Percentiles rank a stretch among this genome's conserved stretches.
Evolutionary conservation across 228 moss, liverwort and hornwort species (phyloP).

Genomic region (Sphagnum fallax): DNA sequence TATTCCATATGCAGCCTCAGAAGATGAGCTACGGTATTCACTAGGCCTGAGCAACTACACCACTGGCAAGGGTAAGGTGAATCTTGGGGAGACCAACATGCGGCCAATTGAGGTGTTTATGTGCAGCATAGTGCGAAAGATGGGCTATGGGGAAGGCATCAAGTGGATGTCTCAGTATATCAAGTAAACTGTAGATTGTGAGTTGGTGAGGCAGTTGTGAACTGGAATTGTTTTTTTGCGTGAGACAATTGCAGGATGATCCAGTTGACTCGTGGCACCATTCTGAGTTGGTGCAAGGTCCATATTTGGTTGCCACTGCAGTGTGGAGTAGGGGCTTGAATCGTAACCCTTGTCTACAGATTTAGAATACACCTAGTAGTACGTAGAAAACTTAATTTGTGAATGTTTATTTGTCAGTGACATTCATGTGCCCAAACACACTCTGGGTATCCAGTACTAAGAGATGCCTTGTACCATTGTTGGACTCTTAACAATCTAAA

Average conservation of each 20-base stretch:
- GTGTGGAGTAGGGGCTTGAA: not conserved
- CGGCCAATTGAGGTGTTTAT: constrained; percentile 98
- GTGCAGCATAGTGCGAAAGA: constrained; percentile 99
- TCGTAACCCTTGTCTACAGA: not conserved
- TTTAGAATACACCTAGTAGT: not conserved
- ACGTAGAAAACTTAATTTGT: not conserved
- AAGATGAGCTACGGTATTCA: constrained; percentile 82
- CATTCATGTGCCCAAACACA: not conserved
- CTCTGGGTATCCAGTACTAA: not conserved
- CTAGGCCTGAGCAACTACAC: constrained; percentile 88
- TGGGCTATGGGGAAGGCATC: constrained; percentile 98
- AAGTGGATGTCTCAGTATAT: constrained; percentile 99
- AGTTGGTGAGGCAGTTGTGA: not conserved
- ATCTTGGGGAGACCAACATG: constrained; percentile 79
- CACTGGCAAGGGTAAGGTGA: constrained; percentile 96
- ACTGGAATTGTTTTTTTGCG: not conserved
- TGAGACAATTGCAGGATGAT: not conserved
- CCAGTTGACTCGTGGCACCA: not conserved
- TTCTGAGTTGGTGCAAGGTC: not conserved
- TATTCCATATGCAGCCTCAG: constrained; percentile 82
- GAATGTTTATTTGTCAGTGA: not conserved
- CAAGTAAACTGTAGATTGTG: constrained; percentile 30
- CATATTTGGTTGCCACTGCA: not conserved
- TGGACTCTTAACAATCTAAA: not conserved
- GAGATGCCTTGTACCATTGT: not conserved